Conservation (phyloP, 305 asterid species). For the Solanum hybrid region DNA sequence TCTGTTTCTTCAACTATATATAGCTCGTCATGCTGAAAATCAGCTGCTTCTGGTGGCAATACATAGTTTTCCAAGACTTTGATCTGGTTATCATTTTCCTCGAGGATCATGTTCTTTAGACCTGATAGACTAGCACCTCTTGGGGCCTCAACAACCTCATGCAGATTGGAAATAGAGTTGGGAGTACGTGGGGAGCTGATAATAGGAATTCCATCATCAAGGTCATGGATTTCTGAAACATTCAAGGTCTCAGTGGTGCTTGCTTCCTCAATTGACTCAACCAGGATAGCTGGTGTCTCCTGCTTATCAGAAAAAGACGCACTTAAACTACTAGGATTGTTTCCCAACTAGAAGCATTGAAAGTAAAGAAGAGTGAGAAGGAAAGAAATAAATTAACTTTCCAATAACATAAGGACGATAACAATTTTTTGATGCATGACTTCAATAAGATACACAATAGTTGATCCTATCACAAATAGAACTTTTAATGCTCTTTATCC, state of each 20-base stretch:
- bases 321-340: neutral
- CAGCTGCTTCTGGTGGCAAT: constrained; percentile 18
- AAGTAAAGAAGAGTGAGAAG: neutral
- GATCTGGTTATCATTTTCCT: constrained; percentile 9
- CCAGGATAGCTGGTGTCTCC: constrained; percentile 27
- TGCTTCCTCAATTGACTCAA: constrained; percentile 24
- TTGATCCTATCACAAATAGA: neutral
- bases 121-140: constrained; percentile 16
- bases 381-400: neutral
- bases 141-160: constrained; percentile 27
- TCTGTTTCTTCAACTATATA: constrained; percentile 44
- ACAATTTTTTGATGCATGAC: neutral
- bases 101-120: constrained; percentile 2
- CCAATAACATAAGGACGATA: neutral
- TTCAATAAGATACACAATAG: neutral
- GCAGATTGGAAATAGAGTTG: constrained; percentile 29
- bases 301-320: constrained; percentile 20
- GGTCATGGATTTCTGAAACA: constrained; percentile 35
- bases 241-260: constrained; percentile 17
- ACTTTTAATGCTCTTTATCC: neutral
- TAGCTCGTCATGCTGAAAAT: constrained; percentile 31
- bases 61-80: constrained; percentile 1
- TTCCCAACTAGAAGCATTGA: neutral
- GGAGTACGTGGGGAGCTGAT: constrained; percentile 42
- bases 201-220: constrained; percentile 24